Evolutionary conservation across 2,329 filamentous ascomycete species (phyloP).

Genomic region (Pseudocercospora eumusae): DNA sequence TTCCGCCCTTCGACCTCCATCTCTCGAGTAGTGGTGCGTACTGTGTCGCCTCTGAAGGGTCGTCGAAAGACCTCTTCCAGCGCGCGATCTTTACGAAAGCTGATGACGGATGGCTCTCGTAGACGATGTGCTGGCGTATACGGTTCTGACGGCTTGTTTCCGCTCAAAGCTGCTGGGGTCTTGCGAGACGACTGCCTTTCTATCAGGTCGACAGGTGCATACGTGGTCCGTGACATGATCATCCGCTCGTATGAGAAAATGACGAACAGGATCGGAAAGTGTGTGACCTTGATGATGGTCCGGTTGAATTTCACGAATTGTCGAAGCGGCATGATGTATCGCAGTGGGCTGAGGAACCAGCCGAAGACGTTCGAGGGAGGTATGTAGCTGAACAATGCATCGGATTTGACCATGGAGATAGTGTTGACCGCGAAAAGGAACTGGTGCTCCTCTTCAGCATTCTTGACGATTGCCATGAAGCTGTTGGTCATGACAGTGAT

Average conservation of each 20-base stretch:
- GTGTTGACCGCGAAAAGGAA: conserved; percentile 96
- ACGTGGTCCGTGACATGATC: conserved; percentile 72
- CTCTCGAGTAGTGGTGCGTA: conserved; percentile 54
- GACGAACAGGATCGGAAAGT: conserved; percentile 80
- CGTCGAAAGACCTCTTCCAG: conserved; percentile 85
- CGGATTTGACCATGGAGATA: conserved; percentile 98
- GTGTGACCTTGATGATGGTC: conserved; percentile 86
- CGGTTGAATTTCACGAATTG: conserved; percentile 84
- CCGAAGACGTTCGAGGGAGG: conserved; percentile 89
- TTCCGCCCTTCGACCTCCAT: conserved; percentile 62
- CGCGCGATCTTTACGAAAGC: conserved; percentile 84
- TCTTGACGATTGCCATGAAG: conserved; percentile 92
- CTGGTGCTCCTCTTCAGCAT: conserved; percentile 87
- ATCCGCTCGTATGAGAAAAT: conserved; percentile 87
- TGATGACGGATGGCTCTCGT: conserved; percentile 82
- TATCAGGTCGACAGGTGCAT: conserved; percentile 83
- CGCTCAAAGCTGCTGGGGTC: conserved; percentile 38
- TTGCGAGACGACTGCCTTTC: conserved; percentile 56
- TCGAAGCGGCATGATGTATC: conserved; percentile 76
- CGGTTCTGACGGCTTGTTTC: conserved; percentile 50
- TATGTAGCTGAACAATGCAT: conserved; percentile 90
- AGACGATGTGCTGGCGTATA: conserved; percentile 64
- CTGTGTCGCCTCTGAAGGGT: conserved; percentile 63
- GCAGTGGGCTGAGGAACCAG: conserved; percentile 81
- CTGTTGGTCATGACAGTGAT: conserved; percentile 96